Conservation (phyloP, 345 rosid genomes). For the Acer negundo region DNA sequence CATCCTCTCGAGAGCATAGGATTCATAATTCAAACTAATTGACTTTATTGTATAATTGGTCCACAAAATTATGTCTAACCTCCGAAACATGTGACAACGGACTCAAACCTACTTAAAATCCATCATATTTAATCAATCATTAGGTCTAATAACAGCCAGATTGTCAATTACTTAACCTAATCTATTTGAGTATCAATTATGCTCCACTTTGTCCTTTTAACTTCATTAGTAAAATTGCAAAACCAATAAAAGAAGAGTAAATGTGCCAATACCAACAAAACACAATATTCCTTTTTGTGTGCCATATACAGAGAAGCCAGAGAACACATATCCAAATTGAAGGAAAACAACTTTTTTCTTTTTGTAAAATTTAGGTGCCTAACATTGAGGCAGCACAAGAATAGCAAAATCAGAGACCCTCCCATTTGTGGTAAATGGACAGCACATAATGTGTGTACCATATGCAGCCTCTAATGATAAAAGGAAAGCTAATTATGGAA, state of each 20-base stretch:
- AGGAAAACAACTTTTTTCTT: slow-evolving; percentile 10
- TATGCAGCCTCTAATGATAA: slow-evolving; percentile 16
- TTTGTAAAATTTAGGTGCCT: slow-evolving; percentile 9
- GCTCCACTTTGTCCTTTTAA: not conserved
- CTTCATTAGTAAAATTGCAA: not conserved
- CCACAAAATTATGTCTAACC: not conserved
- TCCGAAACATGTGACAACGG: not conserved
- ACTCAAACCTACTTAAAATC: slow-evolving; percentile 4
- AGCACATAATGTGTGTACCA: slow-evolving; percentile 28
- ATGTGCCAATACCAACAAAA: not conserved
- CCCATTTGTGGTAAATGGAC: slow-evolving; percentile 17
- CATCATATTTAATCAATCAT: not conserved
- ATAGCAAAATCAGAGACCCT: slow-evolving; percentile 14
- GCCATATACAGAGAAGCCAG: slow-evolving; percentile 8
- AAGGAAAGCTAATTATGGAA: slow-evolving; percentile 28
- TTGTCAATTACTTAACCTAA: slow-evolving; percentile 2
- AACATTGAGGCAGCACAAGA: slow-evolving; percentile 23
- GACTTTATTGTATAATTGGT: not conserved
- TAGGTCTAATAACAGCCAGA: not conserved
- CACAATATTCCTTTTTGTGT: not conserved
- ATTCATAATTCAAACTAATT: not conserved
- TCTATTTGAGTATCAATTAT: not conserved
- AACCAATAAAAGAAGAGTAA: slow-evolving; percentile 1
- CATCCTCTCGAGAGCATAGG: not conserved
- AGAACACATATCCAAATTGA: not conserved